Base-by-base conservation (phyloP, 305 asterid genomes). In the Solanum chacoense region DNA sequence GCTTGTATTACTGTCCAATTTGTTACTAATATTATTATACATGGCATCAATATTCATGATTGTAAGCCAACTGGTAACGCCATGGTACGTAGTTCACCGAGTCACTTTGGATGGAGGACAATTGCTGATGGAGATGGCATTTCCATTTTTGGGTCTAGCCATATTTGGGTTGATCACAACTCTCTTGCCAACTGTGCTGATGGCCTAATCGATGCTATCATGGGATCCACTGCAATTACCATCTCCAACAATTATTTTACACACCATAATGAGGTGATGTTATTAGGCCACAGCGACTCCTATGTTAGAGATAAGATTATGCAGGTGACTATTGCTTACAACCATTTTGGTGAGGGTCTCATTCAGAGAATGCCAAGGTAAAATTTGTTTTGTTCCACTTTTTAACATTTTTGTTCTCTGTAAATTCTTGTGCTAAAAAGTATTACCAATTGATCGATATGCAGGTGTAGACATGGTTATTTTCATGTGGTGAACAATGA, bases 401-500 rank as follows among this genome's bases (percentile, higher is more conserved):
- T 1, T 78, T 14, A 55, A n/a, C 45, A 20, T 89, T 63, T 31
- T 59, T 31, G 11, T 5, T 63, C 22, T 89, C 69, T 2, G 38
- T 73, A 29, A 72, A 69, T 20, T 87, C 20, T 83, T 81, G 11
- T 7, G 69, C n/a, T n/a, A 20, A 85, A 50, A 36, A 38, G n/a
- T 32, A 28, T 11, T 74, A 26, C 14, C 40, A 22, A 79, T 74
- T 28, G 63, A 85, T 42, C 73, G 50, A 81, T 87, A 20, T 90
- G 77, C 95, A 95, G 98, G 95, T 96, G 98, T 84, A 91, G 97
- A 83, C 98, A 95, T 90, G 97, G 98, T 7, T 93, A 94, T 90
- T 95, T 96, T 89, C 98, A 96, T 85, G 95, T 95, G 86, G 98
- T 96, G 72, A 96, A 96, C 94, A 95, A 96, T 63, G 98, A 96